phyloP scores from a whole-genome alignment of 169 alveolate genomes.

The Perkinsus olseni region DNA sequence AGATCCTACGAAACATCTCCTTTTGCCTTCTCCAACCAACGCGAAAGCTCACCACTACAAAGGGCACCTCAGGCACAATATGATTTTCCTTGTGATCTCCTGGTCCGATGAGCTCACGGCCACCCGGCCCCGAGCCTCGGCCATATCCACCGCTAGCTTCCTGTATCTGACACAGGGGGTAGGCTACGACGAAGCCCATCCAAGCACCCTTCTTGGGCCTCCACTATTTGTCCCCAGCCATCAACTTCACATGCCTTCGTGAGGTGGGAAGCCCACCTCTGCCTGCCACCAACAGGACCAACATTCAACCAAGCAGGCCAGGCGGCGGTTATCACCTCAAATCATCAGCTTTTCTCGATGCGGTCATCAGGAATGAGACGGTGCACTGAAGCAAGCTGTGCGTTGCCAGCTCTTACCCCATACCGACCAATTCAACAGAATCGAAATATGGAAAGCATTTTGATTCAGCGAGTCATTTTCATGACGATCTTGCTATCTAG shows the following conservation, averaged over 20 bases:
- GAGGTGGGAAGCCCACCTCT: conserved; percentile 1
- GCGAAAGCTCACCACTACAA: too few relatives aligned
- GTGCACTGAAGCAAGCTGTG: too few relatives aligned
- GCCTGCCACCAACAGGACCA: background rate
- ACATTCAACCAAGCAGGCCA: too few relatives aligned
- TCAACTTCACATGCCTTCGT: background rate
- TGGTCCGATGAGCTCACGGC: background rate
- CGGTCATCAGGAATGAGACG: background rate
- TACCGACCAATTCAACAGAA: too few relatives aligned
- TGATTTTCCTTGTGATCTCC: background rate
- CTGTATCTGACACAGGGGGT: background rate
- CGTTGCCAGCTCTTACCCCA: too few relatives aligned
- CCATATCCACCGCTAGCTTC: background rate
- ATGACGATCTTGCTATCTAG: too few relatives aligned
- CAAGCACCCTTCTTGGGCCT: background rate
- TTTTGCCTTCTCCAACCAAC: too few relatives aligned
- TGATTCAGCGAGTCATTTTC: too few relatives aligned
- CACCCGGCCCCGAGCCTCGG: background rate
- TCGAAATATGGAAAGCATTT: too few relatives aligned
- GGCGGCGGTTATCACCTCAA: background rate
- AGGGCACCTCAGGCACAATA: background rate
- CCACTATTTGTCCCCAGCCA: conserved; percentile 10
- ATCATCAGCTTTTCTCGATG: background rate
- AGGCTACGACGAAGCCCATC: background rate
- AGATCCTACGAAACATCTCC: background rate